These are phyloP conservation scores for Coprinopsis sp. DNA, from an alignment of 768 basidiomycete genomes.

Conservation along the genomic window DNA sequence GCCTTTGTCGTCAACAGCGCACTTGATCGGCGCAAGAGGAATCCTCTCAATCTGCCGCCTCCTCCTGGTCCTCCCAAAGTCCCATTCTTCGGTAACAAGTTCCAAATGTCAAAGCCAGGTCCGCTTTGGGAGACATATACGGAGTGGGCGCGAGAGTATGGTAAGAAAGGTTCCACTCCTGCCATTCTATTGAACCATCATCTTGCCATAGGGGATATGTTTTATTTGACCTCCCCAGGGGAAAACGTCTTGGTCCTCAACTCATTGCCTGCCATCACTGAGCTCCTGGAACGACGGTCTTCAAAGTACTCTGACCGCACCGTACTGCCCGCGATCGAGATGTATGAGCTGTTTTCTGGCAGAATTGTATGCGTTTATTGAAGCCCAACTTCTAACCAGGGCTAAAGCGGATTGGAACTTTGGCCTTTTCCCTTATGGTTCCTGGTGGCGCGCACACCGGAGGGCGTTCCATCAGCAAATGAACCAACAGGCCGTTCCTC, in stretches of 20 bases:
- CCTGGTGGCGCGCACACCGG: conserved; percentile 20
- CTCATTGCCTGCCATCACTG: conserved; percentile 1
- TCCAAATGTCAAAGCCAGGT: too few relatives aligned
- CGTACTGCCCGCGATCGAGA: conserved; percentile 34
- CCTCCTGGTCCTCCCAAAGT: too few relatives aligned
- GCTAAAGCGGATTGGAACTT: conserved; percentile 39
- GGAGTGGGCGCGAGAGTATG: too few relatives aligned
- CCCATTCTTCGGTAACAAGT: too few relatives aligned
- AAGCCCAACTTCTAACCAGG: background rate
- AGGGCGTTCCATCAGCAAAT: conserved; percentile 22
- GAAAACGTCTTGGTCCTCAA: background rate
- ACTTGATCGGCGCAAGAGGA: too few relatives aligned
- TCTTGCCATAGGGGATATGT: too few relatives aligned
- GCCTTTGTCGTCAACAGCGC: too few relatives aligned
- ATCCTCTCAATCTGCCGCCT: too few relatives aligned
- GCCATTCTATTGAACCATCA: too few relatives aligned
- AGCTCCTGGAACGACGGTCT: conserved; percentile 9
- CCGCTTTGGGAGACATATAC: too few relatives aligned
- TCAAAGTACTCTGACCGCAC: conserved; percentile 16
- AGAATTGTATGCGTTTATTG: background rate
- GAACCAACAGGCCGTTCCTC: conserved; percentile 11
- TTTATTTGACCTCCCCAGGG: background rate
- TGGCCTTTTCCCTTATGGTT: conserved; percentile 29
- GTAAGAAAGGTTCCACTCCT: too few relatives aligned
- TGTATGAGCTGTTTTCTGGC: conserved; percentile 25